Conservation (phyloP, 2,329 filamentous ascomycete genomes). For the Apiospora phragmitis region DNA sequence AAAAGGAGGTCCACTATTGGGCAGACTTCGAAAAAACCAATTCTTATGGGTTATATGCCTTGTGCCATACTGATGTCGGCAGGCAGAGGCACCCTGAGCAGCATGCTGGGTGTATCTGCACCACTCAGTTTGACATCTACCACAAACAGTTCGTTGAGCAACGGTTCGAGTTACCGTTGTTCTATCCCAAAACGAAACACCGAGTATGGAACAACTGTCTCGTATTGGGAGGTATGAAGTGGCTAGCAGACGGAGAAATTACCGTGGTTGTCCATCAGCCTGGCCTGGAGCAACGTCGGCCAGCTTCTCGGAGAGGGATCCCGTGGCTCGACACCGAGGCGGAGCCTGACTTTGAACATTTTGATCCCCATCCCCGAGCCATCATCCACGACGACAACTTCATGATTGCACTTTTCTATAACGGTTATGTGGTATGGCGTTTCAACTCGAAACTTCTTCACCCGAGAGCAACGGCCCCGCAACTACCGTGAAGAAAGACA, state of each 20-base stretch:
- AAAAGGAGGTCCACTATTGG: neutral
- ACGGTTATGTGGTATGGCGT: neutral
- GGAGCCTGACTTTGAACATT: neutral
- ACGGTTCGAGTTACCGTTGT: neutral
- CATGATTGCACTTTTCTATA: neutral
- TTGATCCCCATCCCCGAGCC: neutral
- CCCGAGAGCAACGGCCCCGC: neutral
- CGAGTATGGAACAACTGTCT: neutral
- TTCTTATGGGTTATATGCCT: neutral
- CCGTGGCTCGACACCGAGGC: neutral
- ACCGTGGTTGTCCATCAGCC: neutral
- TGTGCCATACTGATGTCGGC: neutral
- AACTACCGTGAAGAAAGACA: neutral
- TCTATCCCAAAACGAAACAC: neutral
- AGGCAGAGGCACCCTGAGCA: neutral
- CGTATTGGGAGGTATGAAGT: neutral
- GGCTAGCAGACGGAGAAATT: neutral
- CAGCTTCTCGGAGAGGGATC: neutral
- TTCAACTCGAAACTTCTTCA: neutral
- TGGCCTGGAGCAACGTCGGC: neutral
- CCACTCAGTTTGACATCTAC: conserved; percentile 4
- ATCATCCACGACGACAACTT: neutral
- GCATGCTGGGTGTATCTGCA: neutral
- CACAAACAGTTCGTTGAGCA: neutral
- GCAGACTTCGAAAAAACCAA: neutral